A percentile compares a stretch with the other conserved stretches of the same genome.
These are phyloP conservation scores for Populus davidiana DNA, from an alignment of 345 rosid species.

Conservation along the genomic window DNA sequence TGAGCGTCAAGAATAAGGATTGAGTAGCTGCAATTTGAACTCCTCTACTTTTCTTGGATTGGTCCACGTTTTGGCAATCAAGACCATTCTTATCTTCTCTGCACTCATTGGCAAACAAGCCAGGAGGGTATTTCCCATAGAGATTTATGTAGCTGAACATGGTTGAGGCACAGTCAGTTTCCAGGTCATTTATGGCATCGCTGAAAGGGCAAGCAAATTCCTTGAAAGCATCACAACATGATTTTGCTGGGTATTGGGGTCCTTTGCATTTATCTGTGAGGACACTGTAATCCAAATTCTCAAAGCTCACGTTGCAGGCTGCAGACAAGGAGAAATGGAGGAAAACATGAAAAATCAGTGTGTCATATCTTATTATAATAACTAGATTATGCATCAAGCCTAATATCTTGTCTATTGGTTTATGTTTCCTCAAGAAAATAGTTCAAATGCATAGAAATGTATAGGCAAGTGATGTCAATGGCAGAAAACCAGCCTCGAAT, in stretches of 20 bases:
- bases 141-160: constrained; percentile 90
- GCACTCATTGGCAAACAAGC: constrained; percentile 70
- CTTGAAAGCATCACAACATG: constrained; percentile 55
- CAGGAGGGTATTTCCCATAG: constrained; percentile 78
- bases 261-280: constrained; percentile 71
- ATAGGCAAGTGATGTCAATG: too few relatives aligned
- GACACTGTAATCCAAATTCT: constrained; percentile 57
- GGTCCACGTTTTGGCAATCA: constrained; percentile 29
- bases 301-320: constrained; percentile 62
- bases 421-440: too few relatives aligned
- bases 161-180: constrained; percentile 55
- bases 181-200: constrained; percentile 47
- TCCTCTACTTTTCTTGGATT: not conserved
- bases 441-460: too few relatives aligned
- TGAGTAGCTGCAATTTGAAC: not conserved
- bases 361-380: not conserved
- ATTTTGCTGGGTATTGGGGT: constrained; percentile 53
- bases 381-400: not conserved
- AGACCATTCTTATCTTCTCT: constrained; percentile 60
- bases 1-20: constrained; percentile 20
- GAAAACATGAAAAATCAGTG: not conserved
- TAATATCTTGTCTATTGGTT: too few relatives aligned
- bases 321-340: not conserved
- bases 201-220: constrained; percentile 59
- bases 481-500: too few relatives aligned